Base-by-base conservation (phyloP, 2,329 filamentous ascomycete genomes). In the Domatiomyces catenatus region DNA sequence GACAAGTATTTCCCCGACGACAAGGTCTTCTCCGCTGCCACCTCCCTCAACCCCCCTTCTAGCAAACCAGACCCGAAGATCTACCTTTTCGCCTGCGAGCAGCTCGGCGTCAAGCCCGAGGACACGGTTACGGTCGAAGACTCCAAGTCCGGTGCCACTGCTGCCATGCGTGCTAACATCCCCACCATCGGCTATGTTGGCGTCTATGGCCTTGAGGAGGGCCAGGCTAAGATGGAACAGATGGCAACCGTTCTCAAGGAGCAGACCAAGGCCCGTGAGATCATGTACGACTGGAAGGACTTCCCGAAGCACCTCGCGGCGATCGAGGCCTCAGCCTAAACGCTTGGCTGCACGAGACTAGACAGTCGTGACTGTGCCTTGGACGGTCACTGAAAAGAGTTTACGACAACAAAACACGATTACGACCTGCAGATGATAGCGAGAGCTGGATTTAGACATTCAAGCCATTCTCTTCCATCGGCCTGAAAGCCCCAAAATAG, bases 21-120 rank as follows among this genome's bases (percentile, higher is more conserved):
- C 60, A 75, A 81, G 59, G 76, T 94, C 66, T 94, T 85, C 77
- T 86, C 81, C 47, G 88, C 88, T 51, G 88, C 87, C 51, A 86
- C 82, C 42, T 87, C 82, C 54, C 77, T 94, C 60, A 73, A 78
- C 54, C 80, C 75, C 62, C 89, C 89, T 15, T 90, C 86, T 51
- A 86, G 80, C 68, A 94, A 94, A 77, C 88, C 88, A 15, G 86
- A 94, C 68, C 89, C 89, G n/a, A 86, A 86, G 60, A 84, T 94
- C 69, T 94, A 94, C 72, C 69, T 88, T 57, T 77, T 83, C 66
- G 85, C 88, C 20, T 79, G 88, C 64, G 71, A 88, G 69, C 71
- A 79, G 63, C 75, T 94, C 49, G 83, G 83, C 56, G 83, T 84
- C 70, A 78, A 77, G 62, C 72, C 86, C 1, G 71, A 72, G 48